Evolutionary conservation across 148 eudicot genomes (phyloP), one percentile per base, ranked within the genome.

Genomic region (Rhododendron molle): DNA sequence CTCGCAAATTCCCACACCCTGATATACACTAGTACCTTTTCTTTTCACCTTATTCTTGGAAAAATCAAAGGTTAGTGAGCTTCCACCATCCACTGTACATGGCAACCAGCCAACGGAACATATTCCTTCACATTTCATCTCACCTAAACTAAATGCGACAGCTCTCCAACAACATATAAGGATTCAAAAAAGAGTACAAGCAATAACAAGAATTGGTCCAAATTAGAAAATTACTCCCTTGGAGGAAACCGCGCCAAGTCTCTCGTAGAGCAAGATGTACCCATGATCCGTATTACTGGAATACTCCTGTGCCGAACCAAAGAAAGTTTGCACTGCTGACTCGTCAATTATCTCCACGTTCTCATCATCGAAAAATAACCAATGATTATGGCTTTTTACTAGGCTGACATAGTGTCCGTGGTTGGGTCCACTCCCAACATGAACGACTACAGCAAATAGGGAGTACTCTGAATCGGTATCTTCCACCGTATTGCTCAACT

Each of bases 281-380:
- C 98, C 98, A 83, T 93, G 95, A 86, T 95, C 98, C 8, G 98
- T 94, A 86, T 94, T 94, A 83, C 98, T 94, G 5, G 98, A 93
- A 89, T 91, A 95, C 90, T 95, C 97, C 87, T 94, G 96, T 3
- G 95, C 83, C 12, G 98, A 94, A 73, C 98, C 98, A 38, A 94
- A 95, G 87, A 92, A 93, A 13, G 93, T 94, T 91, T 95, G 98
- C 71, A 95, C 91, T 26, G 96, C 95, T 34, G 98, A 94, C 85
- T 95, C 98, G n/a, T 95, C 95, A 46, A 94, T 93, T 93, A 95
- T 95, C 89, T 95, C 98, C 81, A 94, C 96, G 34, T 95, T 94
- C 88, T 95, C 96, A 38, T 95, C 98, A 32, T 95, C 98, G 16
- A 95, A 95, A 87, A 90, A 94, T n/a, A 95, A 78, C 98, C 98